These are phyloP conservation scores for Pythium phragmiticola DNA, from an alignment of 352 stramenopile species.

Conservation along the genomic window DNA sequence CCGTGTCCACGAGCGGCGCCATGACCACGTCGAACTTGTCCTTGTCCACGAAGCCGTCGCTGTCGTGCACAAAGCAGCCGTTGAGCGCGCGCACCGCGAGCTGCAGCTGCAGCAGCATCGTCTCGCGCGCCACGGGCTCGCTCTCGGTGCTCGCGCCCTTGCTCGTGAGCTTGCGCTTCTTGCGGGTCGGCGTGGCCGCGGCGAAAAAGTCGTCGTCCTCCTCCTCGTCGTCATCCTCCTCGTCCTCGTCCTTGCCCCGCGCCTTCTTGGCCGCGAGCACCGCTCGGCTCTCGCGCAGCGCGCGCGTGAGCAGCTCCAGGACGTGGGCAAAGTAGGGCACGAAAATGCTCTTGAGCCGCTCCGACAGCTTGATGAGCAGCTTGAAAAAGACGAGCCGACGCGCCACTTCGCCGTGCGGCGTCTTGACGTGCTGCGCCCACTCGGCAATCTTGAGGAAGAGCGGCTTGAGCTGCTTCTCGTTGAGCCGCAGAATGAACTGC, in stretches of 20 bases:
- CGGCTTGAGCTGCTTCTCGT: conserved; percentile 89
- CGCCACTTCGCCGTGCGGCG: conserved; percentile 32
- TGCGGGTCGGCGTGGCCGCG: conserved; percentile 29
- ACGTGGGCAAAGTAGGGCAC: conserved; percentile 87
- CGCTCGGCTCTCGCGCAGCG: conserved; percentile 49
- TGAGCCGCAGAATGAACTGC: conserved; percentile 84
- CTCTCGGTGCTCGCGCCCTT: conserved; percentile 9
- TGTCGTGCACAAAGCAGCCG: conserved; percentile 86
- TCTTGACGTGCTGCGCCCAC: conserved; percentile 59
- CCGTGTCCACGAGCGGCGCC: conserved; percentile 65
- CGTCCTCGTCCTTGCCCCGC: conserved; percentile 10
- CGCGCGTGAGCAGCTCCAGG: conserved; percentile 52
- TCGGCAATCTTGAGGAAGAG: conserved; percentile 84
- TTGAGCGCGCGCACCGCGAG: conserved; percentile 69
- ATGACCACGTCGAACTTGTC: conserved; percentile 81
- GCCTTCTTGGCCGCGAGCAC: conserved; percentile 34
- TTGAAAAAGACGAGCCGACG: conserved; percentile 83
- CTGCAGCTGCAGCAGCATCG: conserved; percentile 47
- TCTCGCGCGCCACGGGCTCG: conserved; percentile 32
- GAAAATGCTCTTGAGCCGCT: conserved; percentile 84
- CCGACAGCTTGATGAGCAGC: conserved; percentile 75
- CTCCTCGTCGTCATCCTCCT: conserved; percentile 42
- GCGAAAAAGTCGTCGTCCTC: conserved; percentile 66
- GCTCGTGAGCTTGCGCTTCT: conserved; percentile 57
- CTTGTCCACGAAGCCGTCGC: conserved; percentile 86